Evolutionary conservation across 2,329 filamentous ascomycete genomes (phyloP).

Genomic region (Ilyonectria robusta): DNA sequence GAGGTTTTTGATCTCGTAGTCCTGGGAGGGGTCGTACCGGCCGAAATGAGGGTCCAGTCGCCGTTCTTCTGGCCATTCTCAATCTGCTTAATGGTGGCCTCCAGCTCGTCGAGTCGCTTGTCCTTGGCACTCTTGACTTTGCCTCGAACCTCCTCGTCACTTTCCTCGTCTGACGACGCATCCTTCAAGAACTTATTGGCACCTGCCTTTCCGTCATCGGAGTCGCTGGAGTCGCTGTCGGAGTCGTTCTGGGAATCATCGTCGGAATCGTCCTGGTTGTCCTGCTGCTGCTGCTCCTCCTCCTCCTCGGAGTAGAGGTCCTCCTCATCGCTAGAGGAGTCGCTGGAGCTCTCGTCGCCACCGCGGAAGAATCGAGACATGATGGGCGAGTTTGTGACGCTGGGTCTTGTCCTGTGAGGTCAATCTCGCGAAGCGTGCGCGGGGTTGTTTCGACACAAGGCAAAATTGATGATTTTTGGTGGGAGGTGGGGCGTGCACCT

Average conservation of each 20-base stretch:
- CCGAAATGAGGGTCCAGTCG: constrained; percentile 94
- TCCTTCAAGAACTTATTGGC: constrained; percentile 87
- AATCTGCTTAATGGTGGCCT: constrained; percentile 89
- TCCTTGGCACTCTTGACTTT: constrained; percentile 98
- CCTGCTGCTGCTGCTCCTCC: constrained; percentile 64
- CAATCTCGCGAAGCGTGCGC: constrained; percentile 51
- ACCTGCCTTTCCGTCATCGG: constrained; percentile 77
- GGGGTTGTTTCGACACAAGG: constrained; percentile 54
- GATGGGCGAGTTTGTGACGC: constrained; percentile 58
- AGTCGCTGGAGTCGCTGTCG: constrained; percentile 68
- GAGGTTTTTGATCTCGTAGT: constrained; percentile 1
- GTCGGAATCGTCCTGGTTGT: constrained; percentile 60
- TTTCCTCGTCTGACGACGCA: constrained; percentile 81
- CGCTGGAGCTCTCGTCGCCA: constrained; percentile 92
- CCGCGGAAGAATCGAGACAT: constrained; percentile 99
- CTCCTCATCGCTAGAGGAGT: constrained; percentile 97
- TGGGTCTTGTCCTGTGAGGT: constrained; percentile 50
- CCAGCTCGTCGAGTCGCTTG: constrained; percentile 95
- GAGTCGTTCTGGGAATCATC: constrained; percentile 68
- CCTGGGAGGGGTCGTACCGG: constrained; percentile 68
- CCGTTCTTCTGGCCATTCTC: constrained; percentile 98
- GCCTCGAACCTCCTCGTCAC: constrained; percentile 87
- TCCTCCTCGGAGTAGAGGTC: constrained; percentile 80
- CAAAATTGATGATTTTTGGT: constrained; percentile 62
- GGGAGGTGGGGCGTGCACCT: constrained; percentile 57